A percentile compares a stretch with the other conserved stretches of the same genome.
Evolutionary conservation across 2,329 filamentous ascomycete genomes (phyloP).

Genomic region (Fusarium praegraminearum): DNA sequence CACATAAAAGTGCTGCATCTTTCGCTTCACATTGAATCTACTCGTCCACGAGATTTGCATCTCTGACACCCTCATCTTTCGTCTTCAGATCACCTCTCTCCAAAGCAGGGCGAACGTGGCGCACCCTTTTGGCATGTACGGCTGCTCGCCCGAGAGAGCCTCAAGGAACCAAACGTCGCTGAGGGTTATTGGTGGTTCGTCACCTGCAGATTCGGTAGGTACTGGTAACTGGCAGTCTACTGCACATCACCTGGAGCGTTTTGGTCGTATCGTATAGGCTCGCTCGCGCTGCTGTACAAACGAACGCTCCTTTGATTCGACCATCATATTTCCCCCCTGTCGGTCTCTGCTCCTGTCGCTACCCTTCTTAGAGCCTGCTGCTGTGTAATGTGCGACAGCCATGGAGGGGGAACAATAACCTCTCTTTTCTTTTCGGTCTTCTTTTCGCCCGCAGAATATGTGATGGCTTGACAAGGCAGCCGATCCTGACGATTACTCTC

Average conservation of each 20-base stretch:
- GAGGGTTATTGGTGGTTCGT: constrained; percentile 24
- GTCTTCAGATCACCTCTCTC: constrained; percentile 26
- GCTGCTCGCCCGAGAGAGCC: constrained; percentile 36
- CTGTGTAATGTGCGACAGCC: constrained; percentile 42
- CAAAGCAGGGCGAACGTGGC: constrained; percentile 47
- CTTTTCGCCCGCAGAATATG: constrained; percentile 46
- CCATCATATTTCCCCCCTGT: constrained; percentile 20
- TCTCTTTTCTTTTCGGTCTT: constrained; percentile 15
- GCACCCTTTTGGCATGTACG: constrained; percentile 11
- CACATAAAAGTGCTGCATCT: constrained; percentile 16
- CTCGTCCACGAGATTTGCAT: constrained; percentile 38
- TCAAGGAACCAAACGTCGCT: constrained; percentile 31
- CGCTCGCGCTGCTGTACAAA: constrained; percentile 30
- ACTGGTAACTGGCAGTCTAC: constrained; percentile 4
- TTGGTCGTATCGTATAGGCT: constrained; percentile 30
- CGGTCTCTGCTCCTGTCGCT: constrained; percentile 23
- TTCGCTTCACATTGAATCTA: constrained; percentile 44
- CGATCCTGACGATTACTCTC: constrained; percentile 23
- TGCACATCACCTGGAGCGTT: constrained; percentile 25
- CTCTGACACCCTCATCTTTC: constrained; percentile 38
- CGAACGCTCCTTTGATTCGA: constrained; percentile 13
- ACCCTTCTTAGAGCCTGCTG: constrained; percentile 24
- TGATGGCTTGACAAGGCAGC: constrained; percentile 34
- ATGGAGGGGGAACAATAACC: constrained; percentile 26
- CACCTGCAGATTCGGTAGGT: constrained; percentile 1